Evolutionary conservation across 176 grass and related monocot species (phyloP), one percentile per base, ranked within the genome.

Genomic region (Chrysopogon serrulatus): DNA sequence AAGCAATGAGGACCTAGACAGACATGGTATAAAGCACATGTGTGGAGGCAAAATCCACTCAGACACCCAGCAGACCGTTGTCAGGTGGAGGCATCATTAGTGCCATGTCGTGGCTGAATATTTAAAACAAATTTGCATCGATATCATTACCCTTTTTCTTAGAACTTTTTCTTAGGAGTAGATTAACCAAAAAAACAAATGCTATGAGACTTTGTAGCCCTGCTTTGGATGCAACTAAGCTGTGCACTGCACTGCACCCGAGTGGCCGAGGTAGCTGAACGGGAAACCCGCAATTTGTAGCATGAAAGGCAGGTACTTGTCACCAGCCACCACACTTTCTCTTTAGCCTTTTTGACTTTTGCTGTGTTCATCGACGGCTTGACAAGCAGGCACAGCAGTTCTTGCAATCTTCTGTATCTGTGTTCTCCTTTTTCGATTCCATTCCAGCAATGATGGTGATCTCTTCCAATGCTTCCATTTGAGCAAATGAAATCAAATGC

Each of bases 201-300:
- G 76, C 42, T 68, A 76, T 33, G 70, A 42, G 4, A 48, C 81
- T 84, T 73, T 83, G 11, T 79, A 84, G 81, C 68, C 68, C 68
- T 80, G 61, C 76, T 80, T 89, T 89, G 69, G 76, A 74, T 84
- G 81, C 44, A 67, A 79, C 81, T 84, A 54, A 88, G 8, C 75
- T 78, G 28, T 47, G 62, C 62, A 69, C 36, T 47, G 62, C 62
- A 69, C 60, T 65, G 77, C 40, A 45, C 76, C 76, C 57, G 44
- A 64, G 56, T 60, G 56, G 56, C n/a, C 10, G 56, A 60, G n/a
- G n/a, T n/a, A n/a, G 28, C 27, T 45, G 40, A 79, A 65, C 77
- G 77, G 28, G 44, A 67, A 67, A 35, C 62, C 62, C 12, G 78
- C 78, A 65, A 67, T 51, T n/a, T 69, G 79, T 40, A 54, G 64